Conservation (phyloP, 257 asterid genomes). For the Misopates orontium region DNA sequence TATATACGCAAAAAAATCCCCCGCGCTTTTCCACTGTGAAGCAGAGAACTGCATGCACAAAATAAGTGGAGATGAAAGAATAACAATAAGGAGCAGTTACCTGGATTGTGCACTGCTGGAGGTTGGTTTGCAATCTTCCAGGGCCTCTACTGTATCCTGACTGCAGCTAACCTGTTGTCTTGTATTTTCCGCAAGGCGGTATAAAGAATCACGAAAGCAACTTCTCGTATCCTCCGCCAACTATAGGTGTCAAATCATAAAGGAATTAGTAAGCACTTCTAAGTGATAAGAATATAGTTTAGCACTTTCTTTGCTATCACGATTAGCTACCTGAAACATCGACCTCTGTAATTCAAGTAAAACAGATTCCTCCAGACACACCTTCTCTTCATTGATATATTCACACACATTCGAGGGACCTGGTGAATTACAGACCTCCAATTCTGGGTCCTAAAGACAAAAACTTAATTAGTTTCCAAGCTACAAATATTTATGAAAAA, state of each 20-base stretch:
- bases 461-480: slow-evolving; percentile 17
- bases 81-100: slow-evolving; percentile 19
- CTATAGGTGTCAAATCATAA: slow-evolving; percentile 30
- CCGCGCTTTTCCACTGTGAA: neutral
- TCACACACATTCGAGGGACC: slow-evolving; percentile 27
- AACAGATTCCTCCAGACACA: slow-evolving; percentile 36
- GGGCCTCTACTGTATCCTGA: slow-evolving; percentile 24
- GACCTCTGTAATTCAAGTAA: slow-evolving; percentile 40
- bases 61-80: slow-evolving; percentile 7
- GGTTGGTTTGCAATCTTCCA: slow-evolving; percentile 7
- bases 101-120: slow-evolving; percentile 30
- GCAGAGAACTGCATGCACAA: slow-evolving; percentile 12
- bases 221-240: slow-evolving; percentile 43
- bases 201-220: slow-evolving; percentile 55
- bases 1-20: neutral
- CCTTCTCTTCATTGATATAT: slow-evolving; percentile 20
- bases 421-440: slow-evolving; percentile 18
- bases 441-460: slow-evolving; percentile 29
- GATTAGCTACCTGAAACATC: slow-evolving; percentile 41
- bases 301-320: slow-evolving; percentile 1
- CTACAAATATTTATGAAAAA: neutral
- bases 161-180: slow-evolving; percentile 28
- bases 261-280: slow-evolving; percentile 8
- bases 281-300: neutral
- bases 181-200: slow-evolving; percentile 57